phyloP scores from a whole-genome alignment of 179 eudicot species.

The Sideroxylon spinosum region DNA sequence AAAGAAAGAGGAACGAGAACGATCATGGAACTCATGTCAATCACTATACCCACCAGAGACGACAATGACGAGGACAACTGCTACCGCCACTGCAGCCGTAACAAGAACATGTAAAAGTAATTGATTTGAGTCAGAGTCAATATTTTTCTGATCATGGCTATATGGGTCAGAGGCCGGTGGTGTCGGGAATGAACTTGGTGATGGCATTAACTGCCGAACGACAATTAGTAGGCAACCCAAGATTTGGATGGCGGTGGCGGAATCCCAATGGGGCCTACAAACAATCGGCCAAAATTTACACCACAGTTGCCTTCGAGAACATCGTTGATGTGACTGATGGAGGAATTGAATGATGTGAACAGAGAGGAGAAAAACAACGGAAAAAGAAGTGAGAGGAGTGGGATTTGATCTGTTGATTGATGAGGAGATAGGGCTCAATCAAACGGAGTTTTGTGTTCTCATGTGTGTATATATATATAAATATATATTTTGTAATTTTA shows the following conservation, averaged over 20 bases:
- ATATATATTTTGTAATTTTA: no score
- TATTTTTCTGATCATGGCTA: neutral
- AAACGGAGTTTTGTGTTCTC: no score
- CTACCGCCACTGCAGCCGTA: neutral
- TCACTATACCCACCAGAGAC: neutral
- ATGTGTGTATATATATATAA: no score
- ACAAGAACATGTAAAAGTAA: neutral
- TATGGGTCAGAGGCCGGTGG: conserved; percentile 2
- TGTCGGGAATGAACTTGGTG: conserved; percentile 31
- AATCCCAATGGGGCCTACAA: neutral
- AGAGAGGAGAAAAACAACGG: conserved; percentile 14
- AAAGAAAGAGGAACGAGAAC: conserved; percentile 28
- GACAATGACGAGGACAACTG: conserved; percentile 2
- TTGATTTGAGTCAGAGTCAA: neutral
- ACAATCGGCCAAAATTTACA: neutral
- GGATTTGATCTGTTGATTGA: no score
- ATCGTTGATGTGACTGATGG: conserved; percentile 44
- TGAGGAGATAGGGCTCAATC: no score
- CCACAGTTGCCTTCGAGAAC: conserved; percentile 28
- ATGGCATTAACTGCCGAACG: conserved; percentile 35
- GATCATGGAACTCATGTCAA: conserved; percentile 21
- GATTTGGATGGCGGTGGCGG: conserved; percentile 15
- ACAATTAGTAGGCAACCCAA: conserved; percentile 13
- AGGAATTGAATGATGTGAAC: conserved; percentile 28
- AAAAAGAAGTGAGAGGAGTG: conserved; percentile 4